Evolutionary conservation across 192 early-diverging fungal species (phyloP).

Genomic region (Chytriomyces sp.): DNA sequence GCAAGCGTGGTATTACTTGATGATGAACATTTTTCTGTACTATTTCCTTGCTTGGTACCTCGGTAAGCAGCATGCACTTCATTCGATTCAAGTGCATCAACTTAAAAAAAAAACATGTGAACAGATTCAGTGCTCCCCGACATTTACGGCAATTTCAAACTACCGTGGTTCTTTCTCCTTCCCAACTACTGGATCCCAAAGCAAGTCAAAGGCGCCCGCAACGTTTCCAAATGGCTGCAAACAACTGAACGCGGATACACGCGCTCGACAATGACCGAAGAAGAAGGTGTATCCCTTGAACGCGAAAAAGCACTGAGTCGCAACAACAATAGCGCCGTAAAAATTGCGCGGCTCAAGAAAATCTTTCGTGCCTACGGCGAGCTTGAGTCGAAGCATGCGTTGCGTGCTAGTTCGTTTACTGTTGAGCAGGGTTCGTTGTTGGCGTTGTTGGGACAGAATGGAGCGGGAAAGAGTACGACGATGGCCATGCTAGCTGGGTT

Average conservation of each 20-base stretch:
- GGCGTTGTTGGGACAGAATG: conserved; percentile 36
- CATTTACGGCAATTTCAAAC: conserved; percentile 58
- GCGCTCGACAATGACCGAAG: conserved; percentile 28
- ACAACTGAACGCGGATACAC: conserved; percentile 23
- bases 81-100: no score
- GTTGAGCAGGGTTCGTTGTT: conserved; percentile 37
- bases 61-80: conserved; percentile 27
- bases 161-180: conserved; percentile 61
- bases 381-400: conserved; percentile 34
- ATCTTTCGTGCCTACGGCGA: conserved; percentile 4
- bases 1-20: conserved; percentile 56
- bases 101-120: no score
- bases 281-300: conserved; percentile 52
- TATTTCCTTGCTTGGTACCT: conserved; percentile 64
- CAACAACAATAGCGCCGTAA: conserved; percentile 35
- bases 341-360: conserved; percentile 63
- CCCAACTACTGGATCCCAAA: conserved; percentile 61
- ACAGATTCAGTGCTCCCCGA: conserved; percentile 58
- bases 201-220: conserved; percentile 26
- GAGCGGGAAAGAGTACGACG: conserved; percentile 54
- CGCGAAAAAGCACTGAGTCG: conserved; percentile 45
- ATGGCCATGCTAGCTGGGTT: conserved; percentile 74
- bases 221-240: conserved; percentile 51
- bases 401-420: conserved; percentile 15
- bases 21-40: conserved; percentile 62